Conservation (phyloP, 2,329 filamentous ascomycete species). For the Tolypocladium ovalisporum region DNA sequence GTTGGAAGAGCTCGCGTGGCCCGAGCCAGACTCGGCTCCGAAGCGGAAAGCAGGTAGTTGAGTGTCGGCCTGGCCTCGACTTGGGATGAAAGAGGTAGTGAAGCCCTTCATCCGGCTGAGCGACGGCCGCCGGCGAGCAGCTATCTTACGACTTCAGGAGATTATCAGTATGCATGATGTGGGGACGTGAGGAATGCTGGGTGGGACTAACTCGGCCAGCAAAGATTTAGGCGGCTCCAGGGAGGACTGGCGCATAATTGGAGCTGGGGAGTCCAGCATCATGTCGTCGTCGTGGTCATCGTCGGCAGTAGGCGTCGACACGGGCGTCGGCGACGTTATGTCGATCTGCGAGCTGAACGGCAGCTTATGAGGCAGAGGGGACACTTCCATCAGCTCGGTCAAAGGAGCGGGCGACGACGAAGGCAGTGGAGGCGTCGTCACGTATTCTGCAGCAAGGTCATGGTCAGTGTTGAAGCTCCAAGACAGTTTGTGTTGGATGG, state of each 20-base stretch:
- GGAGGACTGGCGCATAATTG: conserved; percentile 33
- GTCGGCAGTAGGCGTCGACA: conserved; percentile 28
- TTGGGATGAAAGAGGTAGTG: conserved; percentile 54
- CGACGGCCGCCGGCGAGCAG: conserved; percentile 61
- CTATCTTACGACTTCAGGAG: conserved; percentile 49
- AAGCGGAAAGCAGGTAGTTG: conserved; percentile 69
- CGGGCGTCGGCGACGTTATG: conserved; percentile 62
- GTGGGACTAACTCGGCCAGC: conserved; percentile 39
- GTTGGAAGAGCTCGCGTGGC: conserved; percentile 18
- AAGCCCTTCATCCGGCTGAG: conserved; percentile 65
- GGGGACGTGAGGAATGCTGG: conserved; percentile 7
- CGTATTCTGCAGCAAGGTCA: conserved; percentile 42
- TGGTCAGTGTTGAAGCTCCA: conserved; percentile 6
- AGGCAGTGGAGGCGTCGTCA: conserved; percentile 73
- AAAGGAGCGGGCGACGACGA: conserved; percentile 69
- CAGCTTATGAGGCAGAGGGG: conserved; percentile 80
- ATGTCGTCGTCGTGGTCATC: conserved; percentile 29
- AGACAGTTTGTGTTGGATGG: background rate
- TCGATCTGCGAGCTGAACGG: conserved; percentile 56
- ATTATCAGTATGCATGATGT: conserved; percentile 11
- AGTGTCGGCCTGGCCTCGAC: conserved; percentile 49
- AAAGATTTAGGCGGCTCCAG: conserved; percentile 38
- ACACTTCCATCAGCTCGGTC: conserved; percentile 83
- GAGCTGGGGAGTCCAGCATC: conserved; percentile 46
- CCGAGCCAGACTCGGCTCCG: conserved; percentile 28